Conservation (phyloP, 164 flowering plant species). For the Kalanchoe fedtschenkoi region DNA sequence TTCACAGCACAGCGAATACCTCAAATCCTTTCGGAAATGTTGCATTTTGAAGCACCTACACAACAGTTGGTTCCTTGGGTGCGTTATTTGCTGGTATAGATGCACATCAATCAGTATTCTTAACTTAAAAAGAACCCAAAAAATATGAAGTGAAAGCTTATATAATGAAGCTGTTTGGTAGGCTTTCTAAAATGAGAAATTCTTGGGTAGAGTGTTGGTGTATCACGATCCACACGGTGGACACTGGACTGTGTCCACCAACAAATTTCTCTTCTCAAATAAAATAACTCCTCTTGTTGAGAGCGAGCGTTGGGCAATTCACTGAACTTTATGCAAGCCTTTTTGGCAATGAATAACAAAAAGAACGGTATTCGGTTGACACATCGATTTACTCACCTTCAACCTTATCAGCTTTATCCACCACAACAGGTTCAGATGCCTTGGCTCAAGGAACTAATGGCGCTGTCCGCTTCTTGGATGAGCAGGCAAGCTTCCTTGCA, state of each 20-base stretch:
- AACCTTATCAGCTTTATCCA: conserved; percentile 26
- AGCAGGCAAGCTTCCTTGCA: conserved; percentile 15
- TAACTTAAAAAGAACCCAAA: not conserved
- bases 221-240: too few relatives aligned
- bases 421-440: conserved; percentile 27
- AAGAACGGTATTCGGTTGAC: not conserved
- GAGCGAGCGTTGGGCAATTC: too few relatives aligned
- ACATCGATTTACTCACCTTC: conserved; percentile 28
- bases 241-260: too few relatives aligned
- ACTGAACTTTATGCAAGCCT: too few relatives aligned
- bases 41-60: conserved; percentile 24
- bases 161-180: too few relatives aligned
- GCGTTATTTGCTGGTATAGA: conserved; percentile 18
- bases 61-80: conserved; percentile 13
- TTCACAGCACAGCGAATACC: conserved; percentile 9
- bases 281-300: too few relatives aligned
- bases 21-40: conserved; percentile 68
- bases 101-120: not conserved
- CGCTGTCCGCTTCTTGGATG: conserved; percentile 16
- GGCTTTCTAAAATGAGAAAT: too few relatives aligned
- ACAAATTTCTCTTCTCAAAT: too few relatives aligned
- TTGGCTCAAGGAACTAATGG: conserved; percentile 19
- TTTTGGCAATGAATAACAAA: not conserved
- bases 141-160: too few relatives aligned
- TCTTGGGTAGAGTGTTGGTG: too few relatives aligned